Evolutionary conservation across 208 protist species (phyloP).

Genomic region (Leishmania guyanensis): DNA sequence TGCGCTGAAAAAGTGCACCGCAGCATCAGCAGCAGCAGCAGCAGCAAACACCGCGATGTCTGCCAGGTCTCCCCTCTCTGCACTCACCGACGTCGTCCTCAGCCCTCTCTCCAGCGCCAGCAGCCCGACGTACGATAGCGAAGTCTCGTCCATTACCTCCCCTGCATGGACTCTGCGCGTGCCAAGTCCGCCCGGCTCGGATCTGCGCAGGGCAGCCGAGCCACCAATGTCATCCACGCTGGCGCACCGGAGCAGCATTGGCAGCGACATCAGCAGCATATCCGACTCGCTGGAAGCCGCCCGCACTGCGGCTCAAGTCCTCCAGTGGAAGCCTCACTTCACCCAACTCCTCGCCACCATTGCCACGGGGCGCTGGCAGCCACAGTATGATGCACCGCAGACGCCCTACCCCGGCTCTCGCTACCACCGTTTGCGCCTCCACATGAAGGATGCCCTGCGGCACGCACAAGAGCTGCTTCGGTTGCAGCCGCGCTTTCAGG

Average conservation of each 20-base stretch:
- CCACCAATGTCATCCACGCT: neutral
- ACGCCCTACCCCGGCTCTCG: slow-evolving; percentile 22
- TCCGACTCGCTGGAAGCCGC: neutral
- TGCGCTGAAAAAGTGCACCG: slow-evolving; percentile 8
- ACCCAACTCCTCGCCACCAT: slow-evolving; percentile 34
- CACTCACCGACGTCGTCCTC: neutral
- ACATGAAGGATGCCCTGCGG: slow-evolving; percentile 7
- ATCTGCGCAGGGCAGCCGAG: neutral
- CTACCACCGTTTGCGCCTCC: slow-evolving; percentile 27
- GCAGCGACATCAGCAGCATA: slow-evolving; percentile 11
- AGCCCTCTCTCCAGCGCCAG: slow-evolving; percentile 21
- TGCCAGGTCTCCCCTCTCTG: slow-evolving; percentile 2
- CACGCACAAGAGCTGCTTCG: slow-evolving; percentile 31
- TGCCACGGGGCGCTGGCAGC: slow-evolving; percentile 34
- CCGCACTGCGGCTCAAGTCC: slow-evolving; percentile 18
- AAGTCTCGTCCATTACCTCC: slow-evolving; percentile 11
- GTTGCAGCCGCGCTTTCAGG: slow-evolving; percentile 21
- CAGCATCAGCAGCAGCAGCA: neutral
- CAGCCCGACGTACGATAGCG: slow-evolving; percentile 25
- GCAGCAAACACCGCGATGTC: slow-evolving; percentile 3
- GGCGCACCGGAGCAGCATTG: neutral
- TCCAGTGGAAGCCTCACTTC: slow-evolving; percentile 33
- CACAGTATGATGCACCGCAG: slow-evolving; percentile 3
- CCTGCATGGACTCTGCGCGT: slow-evolving; percentile 25
- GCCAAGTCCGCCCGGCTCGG: slow-evolving; percentile 6